Evolutionary conservation across 1,139 yeast genomes (phyloP).

Genomic region (Yamadazyma spencermartinsiae): DNA sequence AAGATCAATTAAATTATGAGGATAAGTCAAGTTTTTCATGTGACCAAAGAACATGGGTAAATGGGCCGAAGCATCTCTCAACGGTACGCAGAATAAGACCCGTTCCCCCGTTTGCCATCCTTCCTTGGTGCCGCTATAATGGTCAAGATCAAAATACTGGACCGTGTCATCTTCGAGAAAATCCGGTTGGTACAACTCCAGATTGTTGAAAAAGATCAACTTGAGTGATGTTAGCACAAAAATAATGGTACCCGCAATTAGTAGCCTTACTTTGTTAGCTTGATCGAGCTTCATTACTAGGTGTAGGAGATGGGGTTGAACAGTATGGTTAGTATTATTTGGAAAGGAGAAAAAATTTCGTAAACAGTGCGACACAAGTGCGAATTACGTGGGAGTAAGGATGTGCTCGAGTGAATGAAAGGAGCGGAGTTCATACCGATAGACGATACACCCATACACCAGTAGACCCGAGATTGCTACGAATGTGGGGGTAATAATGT

Average conservation of each 20-base stretch:
- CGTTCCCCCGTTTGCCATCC: constrained; percentile 60
- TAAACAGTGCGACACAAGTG: not conserved
- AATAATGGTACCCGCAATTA: constrained; percentile 9
- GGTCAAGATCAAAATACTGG: constrained; percentile 45
- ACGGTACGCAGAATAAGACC: constrained; percentile 57
- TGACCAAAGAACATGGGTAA: constrained; percentile 63
- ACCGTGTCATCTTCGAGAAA: constrained; percentile 27
- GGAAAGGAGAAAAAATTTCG: not conserved
- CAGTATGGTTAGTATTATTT: not conserved
- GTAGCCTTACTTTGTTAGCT: constrained; percentile 9
- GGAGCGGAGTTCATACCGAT: too few relatives aligned
- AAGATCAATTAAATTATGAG: constrained; percentile 56
- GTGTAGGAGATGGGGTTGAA: not conserved
- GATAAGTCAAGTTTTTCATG: constrained; percentile 57
- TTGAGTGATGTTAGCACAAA: constrained; percentile 8
- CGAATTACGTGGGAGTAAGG: too few relatives aligned
- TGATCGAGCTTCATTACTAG: constrained; percentile 6
- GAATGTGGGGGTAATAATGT: too few relatives aligned
- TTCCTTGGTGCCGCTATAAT: constrained; percentile 43
- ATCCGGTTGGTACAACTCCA: constrained; percentile 23
- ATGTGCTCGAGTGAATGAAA: too few relatives aligned
- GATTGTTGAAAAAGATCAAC: constrained; percentile 7
- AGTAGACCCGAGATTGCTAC: too few relatives aligned
- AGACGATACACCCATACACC: too few relatives aligned
- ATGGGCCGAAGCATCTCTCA: constrained; percentile 63